Evolutionary conservation across 73 alveolate species (phyloP).

Genomic region (Durusdinium trenchii): DNA sequence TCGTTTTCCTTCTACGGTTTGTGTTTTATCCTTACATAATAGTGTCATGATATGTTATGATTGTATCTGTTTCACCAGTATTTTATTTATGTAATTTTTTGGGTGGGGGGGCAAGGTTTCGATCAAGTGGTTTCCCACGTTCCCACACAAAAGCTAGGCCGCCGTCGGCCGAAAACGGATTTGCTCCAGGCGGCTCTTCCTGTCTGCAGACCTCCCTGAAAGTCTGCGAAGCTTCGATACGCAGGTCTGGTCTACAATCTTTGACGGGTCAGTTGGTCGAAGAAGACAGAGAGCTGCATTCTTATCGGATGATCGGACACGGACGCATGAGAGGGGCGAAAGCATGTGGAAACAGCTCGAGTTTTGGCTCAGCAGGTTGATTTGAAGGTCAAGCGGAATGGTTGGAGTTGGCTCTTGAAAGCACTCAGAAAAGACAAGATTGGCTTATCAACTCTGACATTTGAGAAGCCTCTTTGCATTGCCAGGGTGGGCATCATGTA

Average conservation of each 20-base stretch:
- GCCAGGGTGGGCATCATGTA: slow-evolving; percentile 43
- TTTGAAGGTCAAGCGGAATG: neutral
- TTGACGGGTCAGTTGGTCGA: neutral
- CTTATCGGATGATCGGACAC: too few species aligned
- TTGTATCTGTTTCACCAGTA: too few species aligned
- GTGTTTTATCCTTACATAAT: too few species aligned
- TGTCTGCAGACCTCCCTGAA: slow-evolving; percentile 40
- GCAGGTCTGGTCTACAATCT: neutral
- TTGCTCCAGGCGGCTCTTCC: slow-evolving; percentile 67
- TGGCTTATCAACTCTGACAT: neutral
- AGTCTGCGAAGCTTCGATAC: neutral
- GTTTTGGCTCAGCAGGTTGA: neutral
- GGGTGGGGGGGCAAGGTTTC: too few species aligned
- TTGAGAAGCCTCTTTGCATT: neutral
- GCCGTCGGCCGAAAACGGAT: too few species aligned
- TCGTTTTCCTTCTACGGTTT: too few species aligned
- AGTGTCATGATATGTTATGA: too few species aligned
- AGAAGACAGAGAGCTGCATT: too few species aligned
- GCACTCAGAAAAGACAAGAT: neutral
- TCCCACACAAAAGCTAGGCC: too few species aligned
- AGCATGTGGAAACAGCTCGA: neutral
- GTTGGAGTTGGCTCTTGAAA: neutral
- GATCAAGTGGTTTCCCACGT: too few species aligned
- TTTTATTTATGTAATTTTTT: too few species aligned
- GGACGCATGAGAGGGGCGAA: too few species aligned